These are phyloP conservation scores for Candida parachauliodes DNA, from an alignment of 805 yeast species.

Conservation along the genomic window DNA sequence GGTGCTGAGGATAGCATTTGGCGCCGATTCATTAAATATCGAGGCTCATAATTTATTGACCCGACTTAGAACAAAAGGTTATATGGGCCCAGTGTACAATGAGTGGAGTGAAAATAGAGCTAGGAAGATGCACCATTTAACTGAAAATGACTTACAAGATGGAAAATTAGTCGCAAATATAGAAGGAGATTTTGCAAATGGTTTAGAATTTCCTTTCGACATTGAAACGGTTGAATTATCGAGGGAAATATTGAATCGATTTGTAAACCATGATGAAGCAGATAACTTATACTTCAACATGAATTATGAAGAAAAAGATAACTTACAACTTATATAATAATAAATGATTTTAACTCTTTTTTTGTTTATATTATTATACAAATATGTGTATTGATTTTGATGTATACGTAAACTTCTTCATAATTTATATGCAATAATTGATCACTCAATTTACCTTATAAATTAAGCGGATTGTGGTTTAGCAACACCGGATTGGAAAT, in stretches of 20 bases:
- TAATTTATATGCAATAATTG: not conserved
- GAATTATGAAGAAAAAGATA: slow-evolving; percentile 34
- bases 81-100: slow-evolving; percentile 39
- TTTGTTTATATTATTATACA: slow-evolving; percentile 9
- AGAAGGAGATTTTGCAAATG: slow-evolving; percentile 50
- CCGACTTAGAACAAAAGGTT: slow-evolving; percentile 28
- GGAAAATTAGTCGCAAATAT: slow-evolving; percentile 23
- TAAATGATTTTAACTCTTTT: not conserved
- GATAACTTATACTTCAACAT: slow-evolving; percentile 70
- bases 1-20: slow-evolving; percentile 51
- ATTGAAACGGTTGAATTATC: slow-evolving; percentile 65
- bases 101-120: slow-evolving; percentile 41
- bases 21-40: slow-evolving; percentile 37
- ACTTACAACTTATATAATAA: not conserved
- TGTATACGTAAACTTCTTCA: slow-evolving; percentile 10
- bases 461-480: slow-evolving; percentile 63
- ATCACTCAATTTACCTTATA: slow-evolving; percentile 1
- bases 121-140: slow-evolving; percentile 31
- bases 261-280: slow-evolving; percentile 73
- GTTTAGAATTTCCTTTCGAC: slow-evolving; percentile 60
- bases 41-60: slow-evolving; percentile 37
- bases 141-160: slow-evolving; percentile 11
- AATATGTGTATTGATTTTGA: slow-evolving; percentile 8
- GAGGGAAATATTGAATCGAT: slow-evolving; percentile 62
- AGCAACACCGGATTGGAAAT: slow-evolving; percentile 89